Evolutionary conservation across 768 basidiomycete species (phyloP).

Genomic region (Leccinum subgranulosum): DNA sequence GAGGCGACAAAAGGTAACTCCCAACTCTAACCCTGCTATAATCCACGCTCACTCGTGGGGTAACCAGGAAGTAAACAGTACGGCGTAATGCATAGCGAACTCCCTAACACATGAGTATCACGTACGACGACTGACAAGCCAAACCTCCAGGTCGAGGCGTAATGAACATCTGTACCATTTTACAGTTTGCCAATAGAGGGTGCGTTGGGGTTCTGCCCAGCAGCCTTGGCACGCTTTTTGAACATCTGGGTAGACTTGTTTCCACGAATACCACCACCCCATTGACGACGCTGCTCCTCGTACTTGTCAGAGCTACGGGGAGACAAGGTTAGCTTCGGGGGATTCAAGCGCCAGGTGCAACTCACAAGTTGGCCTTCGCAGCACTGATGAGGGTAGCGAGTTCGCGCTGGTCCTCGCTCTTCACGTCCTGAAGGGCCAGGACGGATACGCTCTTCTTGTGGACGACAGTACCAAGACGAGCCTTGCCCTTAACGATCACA

Average conservation of each 20-base stretch:
- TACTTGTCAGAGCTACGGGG: constrained; percentile 77
- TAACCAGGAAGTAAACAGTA: constrained; percentile 1
- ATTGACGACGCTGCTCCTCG: constrained; percentile 85
- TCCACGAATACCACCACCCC: constrained; percentile 96
- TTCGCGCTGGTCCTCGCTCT: constrained; percentile 90
- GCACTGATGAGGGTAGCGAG: constrained; percentile 90
- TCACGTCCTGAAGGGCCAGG: constrained; percentile 89
- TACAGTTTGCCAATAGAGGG: constrained; percentile 65
- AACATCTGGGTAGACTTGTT: constrained; percentile 94
- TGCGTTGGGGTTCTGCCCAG: constrained; percentile 62
- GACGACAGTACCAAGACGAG: constrained; percentile 95
- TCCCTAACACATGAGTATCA: constrained; percentile 18
- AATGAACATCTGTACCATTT: constrained; percentile 8
- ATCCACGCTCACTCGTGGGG: constrained; percentile 2
- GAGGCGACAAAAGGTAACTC: background rate
- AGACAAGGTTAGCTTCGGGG: constrained; percentile 1
- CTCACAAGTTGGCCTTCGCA: constrained; percentile 96
- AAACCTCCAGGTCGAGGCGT: background rate
- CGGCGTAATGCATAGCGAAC: constrained; percentile 15
- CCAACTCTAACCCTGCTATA: background rate
- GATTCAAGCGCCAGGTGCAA: constrained; percentile 12
- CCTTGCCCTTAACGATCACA: constrained; percentile 97
- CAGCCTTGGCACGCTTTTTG: constrained; percentile 89
- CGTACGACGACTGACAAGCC: constrained; percentile 9
- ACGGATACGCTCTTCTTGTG: constrained; percentile 98